phyloP scores from a whole-genome alignment of 768 basidiomycete species.

The Coprinopsis marcescibilis region DNA sequence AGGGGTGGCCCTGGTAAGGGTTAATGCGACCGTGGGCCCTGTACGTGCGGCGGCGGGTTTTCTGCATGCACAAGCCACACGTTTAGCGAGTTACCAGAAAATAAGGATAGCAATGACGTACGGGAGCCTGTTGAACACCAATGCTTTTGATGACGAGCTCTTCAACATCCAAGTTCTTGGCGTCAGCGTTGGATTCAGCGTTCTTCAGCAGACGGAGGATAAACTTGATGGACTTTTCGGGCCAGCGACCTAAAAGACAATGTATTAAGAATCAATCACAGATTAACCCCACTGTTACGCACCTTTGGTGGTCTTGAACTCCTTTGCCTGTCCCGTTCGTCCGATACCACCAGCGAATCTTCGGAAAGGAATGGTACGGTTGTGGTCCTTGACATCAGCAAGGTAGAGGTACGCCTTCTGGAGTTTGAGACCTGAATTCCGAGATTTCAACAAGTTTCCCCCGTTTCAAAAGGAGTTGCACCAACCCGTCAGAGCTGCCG shows the following conservation, averaged over 20 bases:
- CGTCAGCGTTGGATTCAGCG: conserved; percentile 98
- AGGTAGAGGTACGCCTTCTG: conserved; percentile 95
- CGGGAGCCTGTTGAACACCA: conserved; percentile 96
- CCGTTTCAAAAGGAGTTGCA: conserved; percentile 10
- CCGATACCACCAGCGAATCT: conserved; percentile 94
- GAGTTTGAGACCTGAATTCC: conserved; percentile 72
- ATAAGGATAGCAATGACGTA: conserved; percentile 36
- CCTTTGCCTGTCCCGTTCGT: conserved; percentile 89
- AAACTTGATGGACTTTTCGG: conserved; percentile 97
- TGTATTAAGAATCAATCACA: background rate
- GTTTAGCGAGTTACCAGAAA: background rate
- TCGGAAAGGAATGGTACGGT: conserved; percentile 94
- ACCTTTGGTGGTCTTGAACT: conserved; percentile 97
- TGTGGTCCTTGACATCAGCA: conserved; percentile 91
- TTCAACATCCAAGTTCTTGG: conserved; percentile 91
- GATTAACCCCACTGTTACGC: conserved; percentile 24
- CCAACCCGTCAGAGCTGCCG: conserved; percentile 85
- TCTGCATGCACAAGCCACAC: conserved; percentile 38
- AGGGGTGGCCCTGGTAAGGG: conserved; percentile 97
- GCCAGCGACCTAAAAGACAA: conserved; percentile 91
- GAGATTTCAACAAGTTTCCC: background rate
- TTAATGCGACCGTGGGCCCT: conserved; percentile 97
- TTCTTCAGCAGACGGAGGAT: conserved; percentile 94
- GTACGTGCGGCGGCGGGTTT: conserved; percentile 99
- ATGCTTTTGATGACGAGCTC: conserved; percentile 95